These are phyloP conservation scores for Mimosa pudica DNA, from an alignment of 306 rosid genomes.

Conservation along the genomic window DNA sequence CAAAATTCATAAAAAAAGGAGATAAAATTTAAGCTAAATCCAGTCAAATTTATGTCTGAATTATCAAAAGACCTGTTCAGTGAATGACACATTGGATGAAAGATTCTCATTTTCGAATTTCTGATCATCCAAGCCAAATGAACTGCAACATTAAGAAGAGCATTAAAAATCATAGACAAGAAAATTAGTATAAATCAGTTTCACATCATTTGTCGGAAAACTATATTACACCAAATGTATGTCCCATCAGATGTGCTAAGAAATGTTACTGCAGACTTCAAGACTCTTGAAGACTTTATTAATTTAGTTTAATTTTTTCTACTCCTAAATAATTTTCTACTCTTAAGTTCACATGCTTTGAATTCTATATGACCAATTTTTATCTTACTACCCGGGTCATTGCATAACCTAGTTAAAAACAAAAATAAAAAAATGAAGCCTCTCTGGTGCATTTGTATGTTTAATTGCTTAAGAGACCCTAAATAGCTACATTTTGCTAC, in stretches of 20 bases:
- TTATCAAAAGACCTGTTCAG: slow-evolving; percentile 66
- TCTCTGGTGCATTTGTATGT: not conserved
- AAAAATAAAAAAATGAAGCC: not conserved
- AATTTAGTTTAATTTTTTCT: not conserved
- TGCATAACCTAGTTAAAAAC: not conserved
- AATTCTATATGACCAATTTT: not conserved
- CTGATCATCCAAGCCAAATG: slow-evolving; percentile 81
- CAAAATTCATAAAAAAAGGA: slow-evolving; percentile 23
- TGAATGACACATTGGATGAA: slow-evolving; percentile 73
- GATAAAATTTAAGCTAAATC: not conserved
- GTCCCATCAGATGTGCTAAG: slow-evolving; percentile 1
- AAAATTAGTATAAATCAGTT: slow-evolving; percentile 24
- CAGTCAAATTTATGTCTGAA: slow-evolving; percentile 31
- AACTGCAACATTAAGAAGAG: slow-evolving; percentile 56
- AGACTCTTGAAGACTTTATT: slow-evolving; percentile 7
- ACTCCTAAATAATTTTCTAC: slow-evolving; percentile 12
- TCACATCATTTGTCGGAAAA: slow-evolving; percentile 26
- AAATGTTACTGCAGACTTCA: slow-evolving; percentile 21
- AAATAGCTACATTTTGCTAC: slow-evolving; percentile 4
- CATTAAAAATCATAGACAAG: slow-evolving; percentile 13
- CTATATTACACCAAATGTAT: slow-evolving; percentile 15
- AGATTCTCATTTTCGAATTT: slow-evolving; percentile 87
- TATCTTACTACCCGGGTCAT: not conserved
- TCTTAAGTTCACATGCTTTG: slow-evolving; percentile 10
- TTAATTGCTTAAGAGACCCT: not conserved